These are phyloP conservation scores for Orychophragmus violaceus DNA, from an alignment of 345 rosid genomes.

Conservation along the genomic window DNA sequence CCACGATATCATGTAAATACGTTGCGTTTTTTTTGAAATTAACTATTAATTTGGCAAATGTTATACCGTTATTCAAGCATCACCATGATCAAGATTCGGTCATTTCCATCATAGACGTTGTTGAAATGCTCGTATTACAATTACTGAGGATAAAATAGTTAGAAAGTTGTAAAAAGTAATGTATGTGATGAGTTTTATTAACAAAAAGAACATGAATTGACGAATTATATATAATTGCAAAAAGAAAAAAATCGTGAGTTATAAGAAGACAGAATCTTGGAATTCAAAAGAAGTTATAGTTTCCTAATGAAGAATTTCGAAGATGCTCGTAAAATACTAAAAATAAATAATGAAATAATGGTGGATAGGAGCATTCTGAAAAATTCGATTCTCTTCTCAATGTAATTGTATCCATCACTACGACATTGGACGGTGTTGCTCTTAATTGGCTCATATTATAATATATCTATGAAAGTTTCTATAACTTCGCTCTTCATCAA, in stretches of 20 bases:
- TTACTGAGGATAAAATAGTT: neutral
- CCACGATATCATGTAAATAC: neutral
- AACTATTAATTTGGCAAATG: neutral
- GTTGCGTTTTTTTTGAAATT: neutral
- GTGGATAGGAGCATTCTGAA: slow-evolving; percentile 21
- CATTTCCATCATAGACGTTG: neutral
- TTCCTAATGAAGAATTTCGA: neutral
- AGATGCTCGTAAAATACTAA: neutral
- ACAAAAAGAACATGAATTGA: neutral
- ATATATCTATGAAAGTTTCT: neutral
- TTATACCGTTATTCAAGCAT: neutral
- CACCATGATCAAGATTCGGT: neutral
- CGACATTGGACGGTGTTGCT: neutral
- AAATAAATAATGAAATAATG: neutral
- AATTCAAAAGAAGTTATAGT: neutral
- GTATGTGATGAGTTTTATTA: neutral
- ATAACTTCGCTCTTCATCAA: neutral
- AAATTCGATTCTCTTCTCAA: slow-evolving; percentile 23
- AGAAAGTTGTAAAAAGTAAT: neutral
- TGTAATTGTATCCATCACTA: slow-evolving; percentile 16
- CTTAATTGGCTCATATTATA: neutral
- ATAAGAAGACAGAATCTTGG: slow-evolving; percentile 1
- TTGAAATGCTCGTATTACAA: neutral
- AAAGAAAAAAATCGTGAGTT: neutral
- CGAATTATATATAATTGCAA: neutral